Conservation (phyloP, 306 rosid genomes). For the Rosa chinensis region DNA sequence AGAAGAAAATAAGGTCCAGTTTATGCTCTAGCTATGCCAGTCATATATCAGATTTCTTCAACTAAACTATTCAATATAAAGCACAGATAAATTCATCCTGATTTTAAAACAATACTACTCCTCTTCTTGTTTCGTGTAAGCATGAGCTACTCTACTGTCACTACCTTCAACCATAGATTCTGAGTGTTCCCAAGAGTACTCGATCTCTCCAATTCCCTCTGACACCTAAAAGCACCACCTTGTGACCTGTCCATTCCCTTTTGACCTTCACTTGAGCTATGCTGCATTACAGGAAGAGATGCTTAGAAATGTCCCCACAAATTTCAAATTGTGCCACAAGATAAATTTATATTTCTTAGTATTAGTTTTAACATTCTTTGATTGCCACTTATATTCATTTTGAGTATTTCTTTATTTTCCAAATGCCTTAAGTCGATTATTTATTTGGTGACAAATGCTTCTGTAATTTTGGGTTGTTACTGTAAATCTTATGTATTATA, state of each 20-base stretch:
- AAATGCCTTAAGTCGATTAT: not conserved
- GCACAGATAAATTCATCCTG: not conserved
- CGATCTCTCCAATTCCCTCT: not conserved
- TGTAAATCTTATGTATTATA: not conserved
- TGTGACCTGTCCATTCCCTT: not conserved
- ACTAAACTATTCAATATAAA: not conserved
- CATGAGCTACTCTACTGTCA: not conserved
- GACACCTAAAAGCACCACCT: not conserved
- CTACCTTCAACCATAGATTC: not conserved
- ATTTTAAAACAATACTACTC: not conserved
- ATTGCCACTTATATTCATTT: not conserved
- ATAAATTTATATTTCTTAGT: not conserved
- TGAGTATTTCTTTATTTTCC: not conserved
- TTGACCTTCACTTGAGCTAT: slow-evolving; percentile 7
- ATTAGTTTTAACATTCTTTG: not conserved
- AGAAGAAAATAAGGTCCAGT: not conserved
- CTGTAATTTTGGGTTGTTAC: slow-evolving; percentile 6
- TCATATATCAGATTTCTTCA: not conserved
- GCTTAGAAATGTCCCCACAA: not conserved
- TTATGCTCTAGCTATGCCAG: not conserved
- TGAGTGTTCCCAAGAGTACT: not conserved
- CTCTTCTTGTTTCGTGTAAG: not conserved
- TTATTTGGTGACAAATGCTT: not conserved
- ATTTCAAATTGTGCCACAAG: not conserved
- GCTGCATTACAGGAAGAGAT: slow-evolving; percentile 2